Base-by-base conservation (phyloP, 2,329 filamentous ascomycete species). In the Trichoderma sp. region DNA sequence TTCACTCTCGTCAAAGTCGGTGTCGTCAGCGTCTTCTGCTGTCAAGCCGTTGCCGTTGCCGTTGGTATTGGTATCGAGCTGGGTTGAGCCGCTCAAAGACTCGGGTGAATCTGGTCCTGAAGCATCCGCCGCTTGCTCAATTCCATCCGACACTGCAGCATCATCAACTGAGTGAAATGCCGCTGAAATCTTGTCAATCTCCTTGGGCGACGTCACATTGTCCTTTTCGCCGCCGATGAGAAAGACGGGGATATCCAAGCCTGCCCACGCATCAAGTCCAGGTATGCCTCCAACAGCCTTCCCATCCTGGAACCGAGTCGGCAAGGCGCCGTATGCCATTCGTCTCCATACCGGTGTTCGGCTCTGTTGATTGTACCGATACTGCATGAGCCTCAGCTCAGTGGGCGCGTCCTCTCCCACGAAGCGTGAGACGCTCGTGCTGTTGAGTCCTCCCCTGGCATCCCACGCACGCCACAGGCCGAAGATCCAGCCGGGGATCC, bases 311-410 rank as follows among this genome's bases (percentile, higher is more conserved):
- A 92, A 93, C 0, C 12, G 29, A 12, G 83, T 84, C 0, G 94
- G 93, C 29, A 97, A 86, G 68, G 88, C 88, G 0, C 95, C 94
- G 83, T 88, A 91, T 0, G 92, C 92, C 91, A 97, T 95, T 53
- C 95, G 91, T 78, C 93, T 91, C 89, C 94, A 98, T 0, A 97
- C 94, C 0, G 93, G 88, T 0, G 95, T 97, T 78, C 89, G 91
- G 77, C 94, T 98, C 82, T 98, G 95, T 76, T 89, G 88, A 82
- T 98, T 98, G 85, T 92, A 96, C 3, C 89, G 89, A 75, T 93
- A 83, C 82, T 96, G 94, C 45, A 95, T 86, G 74, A 88, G 87
- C 80, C 91, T 91, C 1, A 92, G 89, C 79, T 94, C 90, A 4
- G 87, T 83, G 59, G 94, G 92, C 1, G 93, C 91, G 45, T 88